Conservation (phyloP, 768 basidiomycete genomes). For the Termitomyces sp. region DNA sequence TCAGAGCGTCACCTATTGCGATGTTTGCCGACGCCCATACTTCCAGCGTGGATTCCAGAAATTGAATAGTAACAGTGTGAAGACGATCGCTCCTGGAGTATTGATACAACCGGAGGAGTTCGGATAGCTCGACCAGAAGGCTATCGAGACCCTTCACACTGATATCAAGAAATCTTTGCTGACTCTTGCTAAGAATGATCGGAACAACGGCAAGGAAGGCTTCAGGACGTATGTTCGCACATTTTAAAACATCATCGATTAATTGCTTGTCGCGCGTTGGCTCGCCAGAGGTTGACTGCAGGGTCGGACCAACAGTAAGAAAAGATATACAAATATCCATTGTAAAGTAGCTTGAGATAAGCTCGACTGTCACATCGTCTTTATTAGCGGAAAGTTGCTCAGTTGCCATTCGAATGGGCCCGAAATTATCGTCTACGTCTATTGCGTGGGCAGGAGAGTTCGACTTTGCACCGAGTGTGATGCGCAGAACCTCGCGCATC, state of each 20-base stretch:
- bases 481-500: constrained; percentile 37
- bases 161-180: constrained; percentile 49
- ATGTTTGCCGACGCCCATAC: constrained; percentile 43
- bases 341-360: constrained; percentile 26
- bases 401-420: constrained; percentile 38
- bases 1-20: constrained; percentile 29
- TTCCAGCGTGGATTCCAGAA: constrained; percentile 59
- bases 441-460: constrained; percentile 15
- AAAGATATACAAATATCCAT: constrained; percentile 52
- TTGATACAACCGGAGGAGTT: constrained; percentile 47
- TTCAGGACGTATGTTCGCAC: constrained; percentile 33
- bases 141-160: constrained; percentile 40
- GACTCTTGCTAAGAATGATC: constrained; percentile 48
- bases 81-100: constrained; percentile 48
- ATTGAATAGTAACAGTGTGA: constrained; percentile 47
- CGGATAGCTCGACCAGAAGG: constrained; percentile 48
- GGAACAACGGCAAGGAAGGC: constrained; percentile 56
- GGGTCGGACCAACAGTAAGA: constrained; percentile 53
- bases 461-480: constrained; percentile 23
- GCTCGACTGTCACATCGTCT: constrained; percentile 19
- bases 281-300: constrained; percentile 55
- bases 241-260: constrained; percentile 43
- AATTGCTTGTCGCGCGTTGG: constrained; percentile 59
- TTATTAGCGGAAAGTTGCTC: constrained; percentile 22
- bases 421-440: constrained; percentile 45